These are phyloP conservation scores for Torulaspora gathmanii DNA, from an alignment of 805 yeast genomes.

Conservation along the genomic window DNA sequence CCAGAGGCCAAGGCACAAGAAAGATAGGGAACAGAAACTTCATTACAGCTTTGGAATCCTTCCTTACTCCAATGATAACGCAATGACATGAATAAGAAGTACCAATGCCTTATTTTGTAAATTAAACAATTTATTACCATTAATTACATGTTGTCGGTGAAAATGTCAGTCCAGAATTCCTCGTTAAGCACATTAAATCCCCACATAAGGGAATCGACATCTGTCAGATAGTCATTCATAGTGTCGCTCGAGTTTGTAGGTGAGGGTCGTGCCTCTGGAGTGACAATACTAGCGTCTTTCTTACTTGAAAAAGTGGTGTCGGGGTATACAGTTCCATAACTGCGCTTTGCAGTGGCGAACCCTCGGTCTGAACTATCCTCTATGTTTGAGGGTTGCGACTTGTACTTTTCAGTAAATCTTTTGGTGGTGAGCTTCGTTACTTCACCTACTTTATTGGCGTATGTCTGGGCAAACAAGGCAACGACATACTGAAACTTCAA, in stretches of 20 bases:
- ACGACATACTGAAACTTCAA: conserved; percentile 52
- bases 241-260: conserved; percentile 40
- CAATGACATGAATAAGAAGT: conserved; percentile 7
- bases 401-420: neutral
- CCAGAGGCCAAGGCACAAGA: conserved; percentile 33
- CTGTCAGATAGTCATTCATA: conserved; percentile 30
- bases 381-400: neutral
- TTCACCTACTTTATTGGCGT: conserved; percentile 47
- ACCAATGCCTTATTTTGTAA: neutral
- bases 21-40: conserved; percentile 32
- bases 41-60: conserved; percentile 27
- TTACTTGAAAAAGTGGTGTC: neutral
- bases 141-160: conserved; percentile 19
- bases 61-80: conserved; percentile 30
- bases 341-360: too few species aligned
- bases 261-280: conserved; percentile 40
- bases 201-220: conserved; percentile 40
- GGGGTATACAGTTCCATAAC: neutral
- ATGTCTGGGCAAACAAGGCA: conserved; percentile 57
- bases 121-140: neutral
- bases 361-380: neutral
- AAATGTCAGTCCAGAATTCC: conserved; percentile 63
- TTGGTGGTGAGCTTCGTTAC: conserved; percentile 3
- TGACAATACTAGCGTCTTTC: conserved; percentile 27
- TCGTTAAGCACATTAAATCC: conserved; percentile 56